Percentiles rank a stretch among this genome's conserved stretches.
These are phyloP conservation scores for Juglanconis oblonga DNA, from an alignment of 2,329 filamentous ascomycete species.

Conservation along the genomic window DNA sequence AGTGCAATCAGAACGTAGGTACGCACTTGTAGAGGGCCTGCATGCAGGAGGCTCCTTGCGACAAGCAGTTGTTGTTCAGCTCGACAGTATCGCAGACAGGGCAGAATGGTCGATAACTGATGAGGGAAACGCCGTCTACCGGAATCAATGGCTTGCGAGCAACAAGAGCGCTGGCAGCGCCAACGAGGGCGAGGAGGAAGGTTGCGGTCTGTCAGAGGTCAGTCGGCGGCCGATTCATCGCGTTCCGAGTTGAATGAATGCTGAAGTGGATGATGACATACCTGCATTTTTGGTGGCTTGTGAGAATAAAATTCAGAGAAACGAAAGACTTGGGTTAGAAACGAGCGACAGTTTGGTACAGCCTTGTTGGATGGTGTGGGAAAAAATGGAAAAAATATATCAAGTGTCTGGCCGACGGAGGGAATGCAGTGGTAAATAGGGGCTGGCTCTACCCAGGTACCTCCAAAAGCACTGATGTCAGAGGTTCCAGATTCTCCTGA, in stretches of 20 bases:
- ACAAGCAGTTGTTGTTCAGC: slow-evolving; percentile 12
- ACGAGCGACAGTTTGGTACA: not conserved
- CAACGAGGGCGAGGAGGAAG: slow-evolving; percentile 11
- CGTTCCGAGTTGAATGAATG: not conserved
- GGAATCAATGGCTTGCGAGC: slow-evolving; percentile 1
- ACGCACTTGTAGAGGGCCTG: not conserved
- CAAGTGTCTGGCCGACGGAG: not conserved
- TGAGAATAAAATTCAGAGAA: not conserved
- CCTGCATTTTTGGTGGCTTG: slow-evolving; percentile 11
- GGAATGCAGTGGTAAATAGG: not conserved
- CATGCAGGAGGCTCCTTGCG: not conserved
- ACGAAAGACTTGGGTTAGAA: not conserved
- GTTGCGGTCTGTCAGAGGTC: slow-evolving; percentile 7
- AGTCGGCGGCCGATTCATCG: not conserved
- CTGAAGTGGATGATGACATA: not conserved
- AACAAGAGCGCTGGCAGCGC: slow-evolving; percentile 18
- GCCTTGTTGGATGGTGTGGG: not conserved
- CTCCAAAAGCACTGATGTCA: not conserved
- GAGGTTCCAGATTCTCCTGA: not conserved
- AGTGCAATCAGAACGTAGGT: too few species aligned
- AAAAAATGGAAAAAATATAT: not conserved
- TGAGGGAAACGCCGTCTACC: slow-evolving; percentile 3
- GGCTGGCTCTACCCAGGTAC: not conserved
- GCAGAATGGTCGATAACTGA: slow-evolving; percentile 18
- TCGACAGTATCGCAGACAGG: slow-evolving; percentile 18